These are phyloP conservation scores for Gastrolobium bilobum DNA, from an alignment of 306 rosid species.

Conservation along the genomic window DNA sequence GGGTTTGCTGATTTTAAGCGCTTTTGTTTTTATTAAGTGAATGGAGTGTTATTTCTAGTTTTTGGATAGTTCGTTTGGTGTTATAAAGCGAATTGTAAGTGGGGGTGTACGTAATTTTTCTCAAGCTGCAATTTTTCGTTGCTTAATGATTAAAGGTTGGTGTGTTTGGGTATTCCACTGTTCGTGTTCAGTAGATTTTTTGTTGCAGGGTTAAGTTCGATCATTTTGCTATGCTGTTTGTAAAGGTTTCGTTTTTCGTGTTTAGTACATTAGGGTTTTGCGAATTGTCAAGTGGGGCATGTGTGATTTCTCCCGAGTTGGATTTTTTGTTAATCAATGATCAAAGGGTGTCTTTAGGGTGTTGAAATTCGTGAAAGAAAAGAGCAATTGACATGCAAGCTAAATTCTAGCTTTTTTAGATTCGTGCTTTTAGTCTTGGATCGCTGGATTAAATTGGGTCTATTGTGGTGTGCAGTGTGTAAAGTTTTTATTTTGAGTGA, in stretches of 20 bases:
- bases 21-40: too few species aligned
- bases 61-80: too few species aligned
- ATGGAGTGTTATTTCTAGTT: too few species aligned
- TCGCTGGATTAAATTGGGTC: neutral
- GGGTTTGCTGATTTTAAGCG: too few species aligned
- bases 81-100: too few species aligned
- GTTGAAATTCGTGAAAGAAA: neutral
- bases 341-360: neutral
- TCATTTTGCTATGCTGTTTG: slow-evolving; percentile 3
- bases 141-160: too few species aligned
- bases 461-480: neutral
- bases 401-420: neutral
- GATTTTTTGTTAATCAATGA: neutral
- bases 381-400: neutral
- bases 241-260: neutral
- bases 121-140: too few species aligned
- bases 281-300: neutral
- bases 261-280: neutral
- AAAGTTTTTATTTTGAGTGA: neutral
- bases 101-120: too few species aligned
- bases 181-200: neutral
- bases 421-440: neutral
- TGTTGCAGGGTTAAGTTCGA: neutral
- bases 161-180: too few species aligned
- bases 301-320: neutral